Conservation (phyloP, 2,329 filamentous ascomycete species). For the Neofusicoccum parvum region DNA sequence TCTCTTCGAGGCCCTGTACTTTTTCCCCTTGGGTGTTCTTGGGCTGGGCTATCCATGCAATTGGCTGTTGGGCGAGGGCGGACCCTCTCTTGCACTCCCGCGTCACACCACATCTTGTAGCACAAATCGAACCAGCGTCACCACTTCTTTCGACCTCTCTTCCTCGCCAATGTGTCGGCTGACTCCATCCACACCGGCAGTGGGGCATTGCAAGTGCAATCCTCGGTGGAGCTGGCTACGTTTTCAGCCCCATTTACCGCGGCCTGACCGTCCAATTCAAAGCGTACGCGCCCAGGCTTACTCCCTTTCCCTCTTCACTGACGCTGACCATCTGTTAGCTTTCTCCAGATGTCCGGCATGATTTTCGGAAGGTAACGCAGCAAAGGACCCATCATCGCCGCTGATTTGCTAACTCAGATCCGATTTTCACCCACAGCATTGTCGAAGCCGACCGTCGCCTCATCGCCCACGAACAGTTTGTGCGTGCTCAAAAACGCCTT, state of each 20-base stretch:
- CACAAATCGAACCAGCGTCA: too few relatives aligned
- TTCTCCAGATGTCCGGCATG: conserved; percentile 84
- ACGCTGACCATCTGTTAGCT: conserved; percentile 52
- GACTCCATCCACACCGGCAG: conserved; percentile 32
- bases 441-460: conserved; percentile 72
- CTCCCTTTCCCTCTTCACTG: too few relatives aligned
- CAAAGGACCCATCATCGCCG: not conserved
- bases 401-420: not conserved
- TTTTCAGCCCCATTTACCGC: conserved; percentile 71
- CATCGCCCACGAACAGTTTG: conserved; percentile 65
- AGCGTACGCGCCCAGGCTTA: conserved; percentile 57
- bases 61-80: too few relatives aligned
- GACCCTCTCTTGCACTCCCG: too few relatives aligned
- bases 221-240: conserved; percentile 63
- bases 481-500: conserved; percentile 66
- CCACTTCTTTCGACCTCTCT: too few relatives aligned
- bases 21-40: not conserved
- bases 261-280: conserved; percentile 75
- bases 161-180: too few relatives aligned
- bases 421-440: not conserved
- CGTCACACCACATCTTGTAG: too few relatives aligned
- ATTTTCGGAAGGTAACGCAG: conserved; percentile 59
- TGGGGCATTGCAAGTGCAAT: conserved; percentile 70
- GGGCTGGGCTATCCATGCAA: too few relatives aligned
- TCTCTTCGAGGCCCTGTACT: not conserved